These are phyloP conservation scores for Striga asiatica DNA, from an alignment of 257 asterid species.

Conservation along the genomic window DNA sequence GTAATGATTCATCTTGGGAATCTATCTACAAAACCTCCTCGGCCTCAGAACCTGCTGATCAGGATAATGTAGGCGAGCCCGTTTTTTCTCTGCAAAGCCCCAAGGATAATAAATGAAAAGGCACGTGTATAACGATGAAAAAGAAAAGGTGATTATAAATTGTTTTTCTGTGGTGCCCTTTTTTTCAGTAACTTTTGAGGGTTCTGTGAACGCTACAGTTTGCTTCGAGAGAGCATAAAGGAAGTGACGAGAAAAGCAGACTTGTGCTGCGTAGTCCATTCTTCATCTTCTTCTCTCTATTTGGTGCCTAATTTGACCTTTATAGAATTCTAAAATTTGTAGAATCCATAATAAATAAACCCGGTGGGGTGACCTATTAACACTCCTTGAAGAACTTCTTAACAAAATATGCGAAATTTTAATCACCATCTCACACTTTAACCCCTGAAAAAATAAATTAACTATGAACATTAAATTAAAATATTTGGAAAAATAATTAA, in stretches of 20 bases:
- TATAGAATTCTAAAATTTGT: no score
- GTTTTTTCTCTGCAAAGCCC: constrained; percentile 33
- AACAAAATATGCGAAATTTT: no score
- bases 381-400: no score
- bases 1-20: constrained; percentile 9
- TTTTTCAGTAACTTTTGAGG: not conserved
- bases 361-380: no score
- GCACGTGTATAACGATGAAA: no score
- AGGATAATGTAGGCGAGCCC: constrained; percentile 16
- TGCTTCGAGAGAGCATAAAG: constrained; percentile 8
- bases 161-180: not conserved
- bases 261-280: constrained; percentile 11
- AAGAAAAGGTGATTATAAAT: not conserved
- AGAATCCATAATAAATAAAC: no score
- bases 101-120: constrained; percentile 3
- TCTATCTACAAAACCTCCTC: constrained; percentile 1
- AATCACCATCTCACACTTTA: no score
- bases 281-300: constrained; percentile 3
- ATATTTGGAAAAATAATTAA: no score
- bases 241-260: constrained; percentile 14
- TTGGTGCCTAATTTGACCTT: constrained; percentile 2
- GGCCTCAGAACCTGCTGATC: constrained; percentile 10
- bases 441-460: no score
- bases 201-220: constrained; percentile 1
- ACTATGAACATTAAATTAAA: no score